A percentile compares a stretch with the other conserved stretches of the same genome.
These are phyloP conservation scores for Hypomontagnella monticulosa DNA, from an alignment of 495 filamentous ascomycete genomes.

Conservation along the genomic window DNA sequence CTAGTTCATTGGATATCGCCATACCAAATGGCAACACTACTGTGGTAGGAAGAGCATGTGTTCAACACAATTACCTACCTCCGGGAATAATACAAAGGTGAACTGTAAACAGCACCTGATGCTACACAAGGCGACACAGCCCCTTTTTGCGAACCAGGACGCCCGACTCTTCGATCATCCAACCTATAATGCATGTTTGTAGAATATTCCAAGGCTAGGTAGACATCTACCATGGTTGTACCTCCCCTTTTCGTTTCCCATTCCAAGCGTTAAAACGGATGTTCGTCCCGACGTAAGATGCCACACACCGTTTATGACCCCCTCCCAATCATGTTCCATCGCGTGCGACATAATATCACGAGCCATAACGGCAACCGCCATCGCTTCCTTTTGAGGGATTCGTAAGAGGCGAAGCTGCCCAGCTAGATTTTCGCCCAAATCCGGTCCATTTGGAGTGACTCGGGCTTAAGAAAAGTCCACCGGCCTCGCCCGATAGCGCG, in stretches of 20 bases:
- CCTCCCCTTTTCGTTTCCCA: constrained; percentile 4
- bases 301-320: neutral
- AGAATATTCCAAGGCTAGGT: constrained; percentile 32
- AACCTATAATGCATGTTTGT: constrained; percentile 25
- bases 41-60: constrained; percentile 13
- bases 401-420: constrained; percentile 5
- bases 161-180: constrained; percentile 1
- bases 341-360: constrained; percentile 13
- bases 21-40: constrained; percentile 27
- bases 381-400: constrained; percentile 3
- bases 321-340: constrained; percentile 16
- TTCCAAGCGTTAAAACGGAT: constrained; percentile 2
- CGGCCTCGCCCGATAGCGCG: constrained; percentile 6
- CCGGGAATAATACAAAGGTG: constrained; percentile 5
- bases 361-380: neutral
- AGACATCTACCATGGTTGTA: constrained; percentile 14
- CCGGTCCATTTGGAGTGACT: constrained; percentile 12
- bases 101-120: constrained; percentile 9
- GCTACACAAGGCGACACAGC: neutral
- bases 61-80: constrained; percentile 8
- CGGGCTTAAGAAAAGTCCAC: constrained; percentile 8
- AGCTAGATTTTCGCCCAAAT: neutral
- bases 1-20: constrained; percentile 18
- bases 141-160: neutral
- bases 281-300: constrained; percentile 4